These are phyloP conservation scores for Garcia nutans DNA, from an alignment of 345 rosid genomes.

Conservation along the genomic window DNA sequence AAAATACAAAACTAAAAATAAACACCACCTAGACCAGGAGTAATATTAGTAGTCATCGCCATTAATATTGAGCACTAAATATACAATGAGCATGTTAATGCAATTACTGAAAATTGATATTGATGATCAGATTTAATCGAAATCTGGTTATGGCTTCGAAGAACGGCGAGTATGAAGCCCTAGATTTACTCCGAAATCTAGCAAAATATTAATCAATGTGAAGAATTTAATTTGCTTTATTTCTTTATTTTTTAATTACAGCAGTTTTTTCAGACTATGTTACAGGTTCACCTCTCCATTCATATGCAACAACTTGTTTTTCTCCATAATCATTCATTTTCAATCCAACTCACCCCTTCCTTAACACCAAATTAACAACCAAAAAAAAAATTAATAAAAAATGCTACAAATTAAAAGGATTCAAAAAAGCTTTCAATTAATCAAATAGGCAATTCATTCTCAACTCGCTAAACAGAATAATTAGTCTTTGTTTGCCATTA, in stretches of 20 bases:
- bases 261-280: too few species aligned
- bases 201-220: not conserved
- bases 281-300: too few species aligned
- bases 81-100: conserved; percentile 7
- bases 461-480: not conserved
- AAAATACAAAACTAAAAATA: too few species aligned
- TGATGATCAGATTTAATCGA: conserved; percentile 20
- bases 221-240: too few species aligned
- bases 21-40: conserved; percentile 77
- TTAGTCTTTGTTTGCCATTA: not conserved
- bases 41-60: conserved; percentile 41
- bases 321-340: conserved; percentile 57
- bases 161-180: not conserved
- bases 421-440: not conserved
- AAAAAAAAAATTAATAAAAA: not conserved
- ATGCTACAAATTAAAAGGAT: not conserved
- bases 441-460: not conserved
- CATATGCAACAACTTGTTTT: conserved; percentile 28
- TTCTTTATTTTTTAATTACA: too few species aligned
- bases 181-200: conserved; percentile 5
- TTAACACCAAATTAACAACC: not conserved
- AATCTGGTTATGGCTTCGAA: not conserved
- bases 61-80: conserved; percentile 2
- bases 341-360: conserved; percentile 1
- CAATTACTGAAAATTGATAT: not conserved